A percentile compares a stretch with the other conserved stretches of the same genome.
Evolutionary conservation across 495 filamentous ascomycete species (phyloP).

Genomic region (Xylaria grammica): DNA sequence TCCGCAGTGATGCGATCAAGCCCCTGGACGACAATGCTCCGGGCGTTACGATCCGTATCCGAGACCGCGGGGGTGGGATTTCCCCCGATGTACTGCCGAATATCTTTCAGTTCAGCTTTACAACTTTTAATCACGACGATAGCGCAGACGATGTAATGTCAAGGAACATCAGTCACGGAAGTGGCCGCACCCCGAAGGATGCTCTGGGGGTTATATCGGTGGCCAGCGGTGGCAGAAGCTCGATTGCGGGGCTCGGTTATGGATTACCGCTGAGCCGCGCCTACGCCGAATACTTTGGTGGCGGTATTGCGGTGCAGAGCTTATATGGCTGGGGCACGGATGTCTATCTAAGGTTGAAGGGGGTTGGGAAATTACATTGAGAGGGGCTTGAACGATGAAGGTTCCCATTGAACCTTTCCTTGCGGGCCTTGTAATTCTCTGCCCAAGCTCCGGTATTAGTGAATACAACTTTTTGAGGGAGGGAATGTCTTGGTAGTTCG

Average conservation of each 20-base stretch:
- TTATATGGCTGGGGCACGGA: constrained; percentile 89
- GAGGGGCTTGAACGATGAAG: not conserved
- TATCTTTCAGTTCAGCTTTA: constrained; percentile 96
- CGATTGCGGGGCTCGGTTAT: constrained; percentile 89
- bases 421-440: too few species aligned
- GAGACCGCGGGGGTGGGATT: constrained; percentile 94
- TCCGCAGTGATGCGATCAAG: constrained; percentile 51
- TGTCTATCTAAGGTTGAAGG: constrained; percentile 72
- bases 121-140: constrained; percentile 76
- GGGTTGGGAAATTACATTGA: constrained; percentile 69
- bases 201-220: constrained; percentile 75
- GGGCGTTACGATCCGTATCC: constrained; percentile 92
- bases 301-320: constrained; percentile 92
- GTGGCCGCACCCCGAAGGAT: constrained; percentile 55
- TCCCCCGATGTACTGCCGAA: constrained; percentile 77
- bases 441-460: too few species aligned
- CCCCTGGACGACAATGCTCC: constrained; percentile 69
- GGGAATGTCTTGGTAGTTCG: too few species aligned
- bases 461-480: too few species aligned
- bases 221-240: constrained; percentile 68
- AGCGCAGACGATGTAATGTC: constrained; percentile 50
- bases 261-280: constrained; percentile 89
- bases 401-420: not conserved
- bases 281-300: constrained; percentile 98
- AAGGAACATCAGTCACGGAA: constrained; percentile 21